These are phyloP conservation scores for Rubia balearica DNA, from an alignment of 305 asterid genomes.

Conservation along the genomic window DNA sequence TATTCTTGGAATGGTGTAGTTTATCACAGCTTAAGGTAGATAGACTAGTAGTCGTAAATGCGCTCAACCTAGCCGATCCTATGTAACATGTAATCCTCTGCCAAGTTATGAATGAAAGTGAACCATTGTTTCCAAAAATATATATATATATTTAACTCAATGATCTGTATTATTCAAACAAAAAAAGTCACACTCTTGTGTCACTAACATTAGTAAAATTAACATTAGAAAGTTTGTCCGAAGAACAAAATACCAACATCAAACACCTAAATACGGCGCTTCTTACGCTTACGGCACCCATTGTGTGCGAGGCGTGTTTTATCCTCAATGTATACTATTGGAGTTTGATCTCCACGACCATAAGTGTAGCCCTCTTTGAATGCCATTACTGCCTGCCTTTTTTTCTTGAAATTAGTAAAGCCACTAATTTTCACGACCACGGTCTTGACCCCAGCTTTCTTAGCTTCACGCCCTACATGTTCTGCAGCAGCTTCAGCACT, in stretches of 20 bases:
- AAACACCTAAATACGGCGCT: constrained; percentile 53
- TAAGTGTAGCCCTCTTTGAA: constrained; percentile 67
- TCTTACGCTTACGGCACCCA: constrained; percentile 72
- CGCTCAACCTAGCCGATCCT: too few species aligned
- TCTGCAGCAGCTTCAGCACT: constrained; percentile 85
- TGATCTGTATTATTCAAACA: not conserved
- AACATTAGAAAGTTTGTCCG: not conserved
- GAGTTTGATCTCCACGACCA: constrained; percentile 54
- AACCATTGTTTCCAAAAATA: too few species aligned
- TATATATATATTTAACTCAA: not conserved
- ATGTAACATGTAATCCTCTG: too few species aligned
- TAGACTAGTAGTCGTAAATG: too few species aligned
- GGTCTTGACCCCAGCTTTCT: constrained; percentile 54
- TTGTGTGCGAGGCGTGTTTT: constrained; percentile 75
- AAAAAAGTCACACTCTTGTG: not conserved
- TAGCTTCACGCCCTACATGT: constrained; percentile 69
- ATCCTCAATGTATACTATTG: constrained; percentile 70
- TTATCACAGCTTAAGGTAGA: too few species aligned
- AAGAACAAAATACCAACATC: constrained; percentile 15
- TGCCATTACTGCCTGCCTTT: constrained; percentile 64
- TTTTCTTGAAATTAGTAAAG: constrained; percentile 53
- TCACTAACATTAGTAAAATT: not conserved
- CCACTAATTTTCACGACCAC: constrained; percentile 85
- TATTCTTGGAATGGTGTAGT: too few species aligned
- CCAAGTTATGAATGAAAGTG: too few species aligned